phyloP scores from a whole-genome alignment of 257 asterid genomes.

The Lantana camara region DNA sequence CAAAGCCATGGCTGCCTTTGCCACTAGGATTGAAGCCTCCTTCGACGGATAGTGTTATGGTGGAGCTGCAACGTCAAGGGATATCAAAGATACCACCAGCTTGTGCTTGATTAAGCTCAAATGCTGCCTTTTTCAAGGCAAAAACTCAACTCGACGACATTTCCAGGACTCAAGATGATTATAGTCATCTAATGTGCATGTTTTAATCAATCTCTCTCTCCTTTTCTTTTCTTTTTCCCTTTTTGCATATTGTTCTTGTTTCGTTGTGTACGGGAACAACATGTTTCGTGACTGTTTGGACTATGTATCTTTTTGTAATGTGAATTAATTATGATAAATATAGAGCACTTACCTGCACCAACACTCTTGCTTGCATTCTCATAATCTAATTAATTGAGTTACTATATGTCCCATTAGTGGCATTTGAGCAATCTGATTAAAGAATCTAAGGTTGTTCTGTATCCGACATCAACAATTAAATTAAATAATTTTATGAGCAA shows the following conservation, averaged over 20 bases:
- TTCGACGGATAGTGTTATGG: slow-evolving; percentile 67
- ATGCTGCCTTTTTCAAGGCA: slow-evolving; percentile 12
- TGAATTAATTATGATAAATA: slow-evolving; percentile 30
- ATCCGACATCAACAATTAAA: too few species aligned
- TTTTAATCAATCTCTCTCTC: neutral
- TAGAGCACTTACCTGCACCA: slow-evolving; percentile 31
- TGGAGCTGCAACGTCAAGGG: slow-evolving; percentile 84
- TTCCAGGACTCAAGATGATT: slow-evolving; percentile 36
- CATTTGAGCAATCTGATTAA: too few species aligned
- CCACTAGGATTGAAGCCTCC: slow-evolving; percentile 96
- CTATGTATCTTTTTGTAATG: slow-evolving; percentile 32
- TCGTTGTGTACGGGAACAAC: slow-evolving; percentile 27
- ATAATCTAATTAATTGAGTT: neutral
- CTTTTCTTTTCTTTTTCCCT: neutral
- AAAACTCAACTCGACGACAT: slow-evolving; percentile 69
- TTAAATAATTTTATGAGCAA: too few species aligned
- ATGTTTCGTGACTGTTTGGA: slow-evolving; percentile 30
- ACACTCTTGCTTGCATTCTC: too few species aligned
- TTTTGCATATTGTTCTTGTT: slow-evolving; percentile 7
- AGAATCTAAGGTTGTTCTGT: too few species aligned
- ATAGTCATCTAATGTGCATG: slow-evolving; percentile 25
- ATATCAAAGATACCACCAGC: slow-evolving; percentile 76
- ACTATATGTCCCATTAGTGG: too few species aligned
- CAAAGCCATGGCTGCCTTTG: slow-evolving; percentile 95
- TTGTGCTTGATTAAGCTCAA: slow-evolving; percentile 33